Conservation (phyloP, 768 basidiomycete species). For the Boletus edulis region DNA sequence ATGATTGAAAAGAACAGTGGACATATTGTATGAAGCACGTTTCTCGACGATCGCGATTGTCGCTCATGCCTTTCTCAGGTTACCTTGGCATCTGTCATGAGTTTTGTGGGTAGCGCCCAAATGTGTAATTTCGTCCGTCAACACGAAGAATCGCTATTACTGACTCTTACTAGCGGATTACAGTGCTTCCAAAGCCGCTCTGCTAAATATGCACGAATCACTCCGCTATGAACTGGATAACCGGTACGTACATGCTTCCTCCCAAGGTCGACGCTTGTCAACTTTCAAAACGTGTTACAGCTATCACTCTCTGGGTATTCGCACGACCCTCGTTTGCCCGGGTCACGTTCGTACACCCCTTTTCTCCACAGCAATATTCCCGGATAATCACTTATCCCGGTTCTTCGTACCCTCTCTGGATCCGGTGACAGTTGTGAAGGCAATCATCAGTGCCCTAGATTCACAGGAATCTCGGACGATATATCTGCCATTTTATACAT, state of each 20-base stretch:
- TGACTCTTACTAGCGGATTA: slow-evolving; percentile 69
- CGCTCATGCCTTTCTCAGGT: slow-evolving; percentile 45
- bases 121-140: slow-evolving; percentile 54
- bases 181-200: slow-evolving; percentile 89
- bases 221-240: slow-evolving; percentile 87
- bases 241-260: slow-evolving; percentile 39
- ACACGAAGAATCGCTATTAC: background rate
- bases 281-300: slow-evolving; percentile 31
- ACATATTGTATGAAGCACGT: slow-evolving; percentile 66
- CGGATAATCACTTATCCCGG: slow-evolving; percentile 47
- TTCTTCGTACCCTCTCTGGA: slow-evolving; percentile 79
- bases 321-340: slow-evolving; percentile 85
- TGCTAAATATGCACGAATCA: slow-evolving; percentile 76
- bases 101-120: slow-evolving; percentile 67
- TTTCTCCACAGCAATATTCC: slow-evolving; percentile 60
- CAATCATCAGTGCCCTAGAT: slow-evolving; percentile 79
- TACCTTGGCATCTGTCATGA: slow-evolving; percentile 74
- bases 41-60: background rate
- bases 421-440: slow-evolving; percentile 75
- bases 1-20: slow-evolving; percentile 78
- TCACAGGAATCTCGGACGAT: slow-evolving; percentile 73
- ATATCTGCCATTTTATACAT: slow-evolving; percentile 68
- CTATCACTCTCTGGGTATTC: slow-evolving; percentile 72
- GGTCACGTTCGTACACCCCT: slow-evolving; percentile 78
- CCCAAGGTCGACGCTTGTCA: background rate